These are phyloP conservation scores for Fusarium pseudonygamai DNA, from an alignment of 2,329 filamentous ascomycete species.

Conservation along the genomic window DNA sequence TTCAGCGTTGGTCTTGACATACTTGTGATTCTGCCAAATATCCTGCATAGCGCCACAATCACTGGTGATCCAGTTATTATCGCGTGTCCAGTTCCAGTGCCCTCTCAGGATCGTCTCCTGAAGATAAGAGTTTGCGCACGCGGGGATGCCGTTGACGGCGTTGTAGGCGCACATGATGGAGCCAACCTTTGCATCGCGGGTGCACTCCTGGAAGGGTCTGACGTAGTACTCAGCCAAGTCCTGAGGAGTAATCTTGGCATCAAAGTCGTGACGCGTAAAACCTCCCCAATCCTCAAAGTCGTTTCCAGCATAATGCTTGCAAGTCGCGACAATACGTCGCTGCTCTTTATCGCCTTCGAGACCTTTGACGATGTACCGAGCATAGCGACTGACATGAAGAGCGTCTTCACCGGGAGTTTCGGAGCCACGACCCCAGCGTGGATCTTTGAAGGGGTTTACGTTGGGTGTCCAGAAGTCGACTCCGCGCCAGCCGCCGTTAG, in stretches of 20 bases:
- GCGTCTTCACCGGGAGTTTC: conserved; percentile 13
- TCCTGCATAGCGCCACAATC: conserved; percentile 14
- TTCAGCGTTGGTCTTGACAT: conserved; percentile 3
- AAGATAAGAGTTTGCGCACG: background rate
- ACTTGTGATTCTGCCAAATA: conserved; percentile 9
- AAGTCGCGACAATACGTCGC: conserved; percentile 4
- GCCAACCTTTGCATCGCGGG: background rate
- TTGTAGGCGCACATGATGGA: conserved; percentile 13
- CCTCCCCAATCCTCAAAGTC: conserved; percentile 16
- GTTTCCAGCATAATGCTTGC: conserved; percentile 1
- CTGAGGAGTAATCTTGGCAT: background rate
- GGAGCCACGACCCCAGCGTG: background rate
- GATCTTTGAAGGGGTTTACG: conserved; percentile 9
- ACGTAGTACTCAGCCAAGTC: conserved; percentile 15
- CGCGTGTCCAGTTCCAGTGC: conserved; percentile 10
- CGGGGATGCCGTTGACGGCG: background rate
- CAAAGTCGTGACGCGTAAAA: background rate
- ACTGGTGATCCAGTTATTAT: conserved; percentile 13
- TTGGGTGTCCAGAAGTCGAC: conserved; percentile 6
- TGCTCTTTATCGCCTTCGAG: conserved; percentile 1
- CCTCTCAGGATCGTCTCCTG: conserved; percentile 2
- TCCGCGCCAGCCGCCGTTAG: background rate
- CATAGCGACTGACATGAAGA: background rate
- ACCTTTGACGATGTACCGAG: background rate
- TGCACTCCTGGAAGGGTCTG: conserved; percentile 1